phyloP scores from a whole-genome alignment of 177 flowering plant genomes.

The Vitis hybrid region DNA sequence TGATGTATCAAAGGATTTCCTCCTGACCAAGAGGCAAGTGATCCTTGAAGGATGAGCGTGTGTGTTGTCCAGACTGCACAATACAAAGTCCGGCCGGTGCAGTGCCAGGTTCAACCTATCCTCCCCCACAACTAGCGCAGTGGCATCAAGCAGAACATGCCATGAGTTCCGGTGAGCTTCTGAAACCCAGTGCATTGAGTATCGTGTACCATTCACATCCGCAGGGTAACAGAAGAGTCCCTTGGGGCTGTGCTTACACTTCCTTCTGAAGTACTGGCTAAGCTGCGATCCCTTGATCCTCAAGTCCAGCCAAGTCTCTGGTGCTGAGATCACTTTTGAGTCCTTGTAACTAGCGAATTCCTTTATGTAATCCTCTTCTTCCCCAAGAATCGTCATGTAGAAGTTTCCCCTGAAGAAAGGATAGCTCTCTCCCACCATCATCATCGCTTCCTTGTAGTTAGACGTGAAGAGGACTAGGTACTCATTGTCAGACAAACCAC shows the following conservation, averaged over 20 bases:
- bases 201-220: conserved; percentile 39
- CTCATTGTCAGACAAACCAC: conserved; percentile 57
- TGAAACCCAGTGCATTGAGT: conserved; percentile 50
- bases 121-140: conserved; percentile 32
- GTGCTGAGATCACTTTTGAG: conserved; percentile 62
- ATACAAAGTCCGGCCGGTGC: conserved; percentile 40
- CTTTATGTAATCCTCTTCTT: conserved; percentile 50
- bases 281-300: conserved; percentile 68
- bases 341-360: conserved; percentile 68
- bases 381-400: conserved; percentile 57
- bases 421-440: conserved; percentile 79
- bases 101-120: conserved; percentile 34
- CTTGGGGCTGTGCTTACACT: conserved; percentile 39
- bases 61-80: conserved; percentile 38
- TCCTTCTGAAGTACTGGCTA: conserved; percentile 46
- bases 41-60: conserved; percentile 36
- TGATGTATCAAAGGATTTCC: conserved; percentile 39
- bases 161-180: conserved; percentile 45
- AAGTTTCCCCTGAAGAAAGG: conserved; percentile 63
- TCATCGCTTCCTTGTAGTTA: conserved; percentile 59
- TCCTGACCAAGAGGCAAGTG: conserved; percentile 39
- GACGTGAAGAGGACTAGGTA: conserved; percentile 65
- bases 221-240: conserved; percentile 45
- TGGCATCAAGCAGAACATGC: conserved; percentile 47
- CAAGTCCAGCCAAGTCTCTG: conserved; percentile 77